phyloP scores from a whole-genome alignment of 495 filamentous ascomycete genomes.

The Daldinia decipiens region DNA sequence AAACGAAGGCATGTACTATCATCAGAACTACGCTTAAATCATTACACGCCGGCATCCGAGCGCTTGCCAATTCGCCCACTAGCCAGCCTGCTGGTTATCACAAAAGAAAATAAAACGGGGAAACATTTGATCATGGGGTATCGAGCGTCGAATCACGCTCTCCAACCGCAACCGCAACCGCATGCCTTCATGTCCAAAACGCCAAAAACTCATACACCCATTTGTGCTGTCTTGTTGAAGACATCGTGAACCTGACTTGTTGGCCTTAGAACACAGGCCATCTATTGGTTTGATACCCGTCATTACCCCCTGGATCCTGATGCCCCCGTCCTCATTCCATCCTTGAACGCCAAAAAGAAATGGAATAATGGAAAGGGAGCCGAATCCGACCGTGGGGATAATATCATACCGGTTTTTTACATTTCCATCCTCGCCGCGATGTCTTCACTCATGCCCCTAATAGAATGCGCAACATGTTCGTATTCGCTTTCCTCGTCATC shows the following conservation, averaged over 20 bases:
- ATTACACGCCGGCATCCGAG: background rate
- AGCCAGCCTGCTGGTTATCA: background rate
- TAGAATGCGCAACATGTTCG: constrained; percentile 59
- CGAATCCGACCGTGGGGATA: background rate
- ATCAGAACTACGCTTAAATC: background rate
- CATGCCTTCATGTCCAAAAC: constrained; percentile 15
- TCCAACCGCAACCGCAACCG: constrained; percentile 8
- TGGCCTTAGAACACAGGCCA: background rate
- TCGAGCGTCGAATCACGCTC: constrained; percentile 33
- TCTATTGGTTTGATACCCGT: background rate
- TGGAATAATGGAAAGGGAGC: constrained; percentile 18
- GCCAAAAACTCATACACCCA: constrained; percentile 33
- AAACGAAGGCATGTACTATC: background rate
- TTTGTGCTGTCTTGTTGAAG: constrained; percentile 31
- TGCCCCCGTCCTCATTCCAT: constrained; percentile 17
- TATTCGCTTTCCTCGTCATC: constrained; percentile 63
- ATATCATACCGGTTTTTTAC: constrained; percentile 39
- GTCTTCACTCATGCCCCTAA: constrained; percentile 78
- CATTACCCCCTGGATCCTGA: constrained; percentile 15
- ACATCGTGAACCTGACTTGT: constrained; percentile 9
- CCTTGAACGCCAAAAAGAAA: constrained; percentile 35
- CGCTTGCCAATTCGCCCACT: background rate
- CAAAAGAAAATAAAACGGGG: constrained; percentile 1
- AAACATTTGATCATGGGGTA: constrained; percentile 20
- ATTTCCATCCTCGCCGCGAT: constrained; percentile 77